phyloP scores from a whole-genome alignment of 305 asterid species.

The Rubia peregrina region DNA sequence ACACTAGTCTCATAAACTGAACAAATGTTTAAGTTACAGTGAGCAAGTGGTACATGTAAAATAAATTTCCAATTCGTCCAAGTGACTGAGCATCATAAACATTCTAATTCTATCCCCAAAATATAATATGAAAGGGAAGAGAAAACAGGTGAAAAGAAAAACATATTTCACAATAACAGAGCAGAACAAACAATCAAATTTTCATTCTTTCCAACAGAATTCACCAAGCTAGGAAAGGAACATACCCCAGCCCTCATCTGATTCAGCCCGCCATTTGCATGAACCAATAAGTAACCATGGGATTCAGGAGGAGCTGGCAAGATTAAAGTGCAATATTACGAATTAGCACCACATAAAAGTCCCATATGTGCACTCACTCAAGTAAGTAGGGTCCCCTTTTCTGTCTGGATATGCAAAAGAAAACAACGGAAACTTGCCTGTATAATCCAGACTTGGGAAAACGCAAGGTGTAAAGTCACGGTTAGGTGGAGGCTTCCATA shows the following conservation, averaged over 20 bases:
- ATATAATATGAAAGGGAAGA: neutral
- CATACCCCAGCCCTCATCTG: constrained; percentile 97
- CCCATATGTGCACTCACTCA: neutral
- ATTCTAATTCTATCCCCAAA: neutral
- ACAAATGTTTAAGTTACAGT: neutral
- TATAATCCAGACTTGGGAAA: constrained; percentile 49
- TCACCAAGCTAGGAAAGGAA: constrained; percentile 18
- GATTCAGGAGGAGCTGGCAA: constrained; percentile 68
- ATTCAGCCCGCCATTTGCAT: constrained; percentile 96
- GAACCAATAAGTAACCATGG: constrained; percentile 78
- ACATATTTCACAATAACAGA: neutral
- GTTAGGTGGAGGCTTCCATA: constrained; percentile 89
- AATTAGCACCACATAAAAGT: constrained; percentile 21
- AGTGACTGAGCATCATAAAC: neutral
- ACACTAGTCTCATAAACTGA: neutral
- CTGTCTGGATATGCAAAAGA: neutral
- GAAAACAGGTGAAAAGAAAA: neutral
- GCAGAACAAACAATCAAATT: neutral
- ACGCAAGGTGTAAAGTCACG: constrained; percentile 76
- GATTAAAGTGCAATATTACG: constrained; percentile 18
- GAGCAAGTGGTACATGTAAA: neutral
- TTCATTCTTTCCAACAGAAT: constrained; percentile 7
- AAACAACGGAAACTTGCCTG: constrained; percentile 35
- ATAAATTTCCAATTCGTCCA: neutral
- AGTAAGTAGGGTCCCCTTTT: neutral